phyloP scores from a whole-genome alignment of 2,329 filamentous ascomycete species.

The Dryadomyces quercus-mongolicae region DNA sequence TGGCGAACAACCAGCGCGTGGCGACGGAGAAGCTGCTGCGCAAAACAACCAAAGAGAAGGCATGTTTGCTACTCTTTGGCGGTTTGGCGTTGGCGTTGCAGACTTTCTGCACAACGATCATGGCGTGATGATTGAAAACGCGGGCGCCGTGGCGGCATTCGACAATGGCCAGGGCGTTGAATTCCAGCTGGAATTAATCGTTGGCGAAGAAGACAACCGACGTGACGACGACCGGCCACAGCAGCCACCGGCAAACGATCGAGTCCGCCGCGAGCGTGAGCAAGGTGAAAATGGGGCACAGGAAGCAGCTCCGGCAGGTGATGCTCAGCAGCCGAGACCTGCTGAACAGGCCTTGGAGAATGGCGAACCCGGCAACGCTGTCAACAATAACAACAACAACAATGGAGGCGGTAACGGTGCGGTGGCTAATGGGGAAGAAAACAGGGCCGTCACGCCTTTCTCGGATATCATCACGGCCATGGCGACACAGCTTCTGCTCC shows the following conservation, averaged over 20 bases:
- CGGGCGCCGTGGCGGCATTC: background rate
- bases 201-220: conserved; percentile 21
- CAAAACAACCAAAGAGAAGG: conserved; percentile 6
- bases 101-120: conserved; percentile 10
- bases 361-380: conserved; percentile 7
- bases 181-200: conserved; percentile 9
- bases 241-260: background rate
- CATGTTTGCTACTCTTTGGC: conserved; percentile 9
- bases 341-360: background rate
- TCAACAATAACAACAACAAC: conserved; percentile 12
- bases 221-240: conserved; percentile 12
- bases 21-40: background rate
- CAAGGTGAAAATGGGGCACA: background rate
- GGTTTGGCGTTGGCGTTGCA: conserved; percentile 14
- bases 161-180: conserved; percentile 1
- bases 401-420: conserved; percentile 4
- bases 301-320: background rate
- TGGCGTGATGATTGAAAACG: conserved; percentile 4
- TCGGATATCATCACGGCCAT: conserved; percentile 35
- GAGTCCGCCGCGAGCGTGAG: background rate
- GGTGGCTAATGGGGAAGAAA: conserved; percentile 16
- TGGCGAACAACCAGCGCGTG: background rate
- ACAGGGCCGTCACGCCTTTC: conserved; percentile 17
- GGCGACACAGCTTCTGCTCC: conserved; percentile 57
- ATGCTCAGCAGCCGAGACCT: background rate